Percentiles rank a stretch among this genome's conserved stretches.
Evolutionary conservation across 495 filamentous ascomycete species (phyloP).

Genomic region (Aspergillus conjunctus): DNA sequence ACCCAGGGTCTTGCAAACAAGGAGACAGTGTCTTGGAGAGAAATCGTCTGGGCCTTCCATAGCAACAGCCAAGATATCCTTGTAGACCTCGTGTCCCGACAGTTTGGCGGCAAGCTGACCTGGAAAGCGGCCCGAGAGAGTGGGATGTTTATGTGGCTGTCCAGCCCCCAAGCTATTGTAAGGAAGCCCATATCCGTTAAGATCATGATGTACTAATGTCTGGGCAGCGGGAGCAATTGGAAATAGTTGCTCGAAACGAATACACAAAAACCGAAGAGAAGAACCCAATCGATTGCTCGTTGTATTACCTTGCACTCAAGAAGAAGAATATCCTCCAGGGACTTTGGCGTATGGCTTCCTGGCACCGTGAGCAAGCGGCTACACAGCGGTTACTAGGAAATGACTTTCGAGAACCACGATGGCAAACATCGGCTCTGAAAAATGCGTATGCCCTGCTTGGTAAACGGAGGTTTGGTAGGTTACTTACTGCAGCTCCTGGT

Average conservation of each 20-base stretch:
- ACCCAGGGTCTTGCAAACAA: conserved; percentile 60
- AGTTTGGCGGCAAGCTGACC: conserved; percentile 73
- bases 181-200: conserved; percentile 26
- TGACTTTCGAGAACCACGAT: conserved; percentile 82
- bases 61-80: conserved; percentile 92
- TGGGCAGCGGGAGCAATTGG: conserved; percentile 73
- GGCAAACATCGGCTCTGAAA: conserved; percentile 90
- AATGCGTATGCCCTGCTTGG: conserved; percentile 97
- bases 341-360: conserved; percentile 92
- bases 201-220: conserved; percentile 26
- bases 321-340: conserved; percentile 93
- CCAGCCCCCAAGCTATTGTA: conserved; percentile 74
- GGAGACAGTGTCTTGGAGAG: conserved; percentile 81
- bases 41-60: conserved; percentile 94
- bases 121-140: conserved; percentile 86
- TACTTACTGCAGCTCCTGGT: neutral
- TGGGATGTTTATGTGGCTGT: conserved; percentile 95
- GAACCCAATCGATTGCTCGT: conserved; percentile 90
- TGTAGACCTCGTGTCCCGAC: conserved; percentile 79
- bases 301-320: conserved; percentile 86
- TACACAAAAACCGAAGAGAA: conserved; percentile 86
- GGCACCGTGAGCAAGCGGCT: conserved; percentile 81
- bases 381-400: conserved; percentile 79
- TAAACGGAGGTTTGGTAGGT: conserved; percentile 80
- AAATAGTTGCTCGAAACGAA: conserved; percentile 86